Base-by-base conservation (phyloP, 139 green algal species). In the Chlamydomonas schloesseri region DNA sequence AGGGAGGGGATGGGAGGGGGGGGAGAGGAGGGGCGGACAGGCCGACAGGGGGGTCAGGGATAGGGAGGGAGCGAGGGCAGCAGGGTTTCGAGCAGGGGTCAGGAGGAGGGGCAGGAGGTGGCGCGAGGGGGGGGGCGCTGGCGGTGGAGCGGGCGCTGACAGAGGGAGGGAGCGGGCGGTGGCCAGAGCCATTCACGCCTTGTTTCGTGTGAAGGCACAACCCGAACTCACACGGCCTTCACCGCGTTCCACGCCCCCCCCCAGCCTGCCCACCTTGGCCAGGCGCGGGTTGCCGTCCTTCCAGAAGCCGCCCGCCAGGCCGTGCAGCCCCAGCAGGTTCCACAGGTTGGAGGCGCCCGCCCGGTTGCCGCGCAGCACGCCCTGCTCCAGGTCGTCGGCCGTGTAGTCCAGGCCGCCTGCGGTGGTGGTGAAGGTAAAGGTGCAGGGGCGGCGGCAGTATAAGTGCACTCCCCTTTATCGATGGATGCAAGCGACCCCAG, bases 351-450 rank as follows among this genome's bases (percentile, higher is more conserved):
- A 90, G 31, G 91, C 94, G 20, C 93, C 92, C 72, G 81, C 47
- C 1, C 80, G 73, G 81, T 99, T 99, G 78, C 93, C 93, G 9
- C 97, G 92, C 89, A 99, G 90, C 68, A 99, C 91, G 14, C 97
- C 97, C 78, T 99, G 95, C 94, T 99, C 97, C 26, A 99, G 94
- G 90, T 99, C 97, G 76, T 99, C 95, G 3, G 92, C 81, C 28
- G 91, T 84, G 78, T 68, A 84, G 53, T 75, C 64, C 64, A 73
- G 42, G 21, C 78, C 78, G 46, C 78, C 74, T 71, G 57, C 31
- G 67, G 64, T 26, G 17, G n/a, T 34, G 24, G 64, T 10, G 13
- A 20, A 29, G 64, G 64, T 71, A 20, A 2, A 10, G 64, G 17
- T 3, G 13, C 67, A 50, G 42, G 42, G 42, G 42, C 42, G n/a